Evolutionary conservation across 257 asterid genomes (phyloP).

Genomic region (Fraxinus quadrangulata): DNA sequence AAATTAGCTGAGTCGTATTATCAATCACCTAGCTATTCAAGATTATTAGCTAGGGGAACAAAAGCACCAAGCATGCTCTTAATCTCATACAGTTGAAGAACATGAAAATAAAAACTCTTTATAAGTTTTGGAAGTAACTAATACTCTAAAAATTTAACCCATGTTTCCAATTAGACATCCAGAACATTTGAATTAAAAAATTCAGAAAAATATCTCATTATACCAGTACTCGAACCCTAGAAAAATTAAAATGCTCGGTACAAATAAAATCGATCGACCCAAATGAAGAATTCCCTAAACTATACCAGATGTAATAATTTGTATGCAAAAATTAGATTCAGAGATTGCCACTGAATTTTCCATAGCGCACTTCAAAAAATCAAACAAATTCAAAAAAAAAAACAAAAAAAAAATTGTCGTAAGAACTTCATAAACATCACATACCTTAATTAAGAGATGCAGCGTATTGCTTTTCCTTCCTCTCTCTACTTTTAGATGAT

Average conservation of each 20-base stretch:
- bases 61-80: not conserved
- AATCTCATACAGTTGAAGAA: not conserved
- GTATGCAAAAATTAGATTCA: not conserved
- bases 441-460: slow-evolving; percentile 23
- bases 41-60: slow-evolving; percentile 1
- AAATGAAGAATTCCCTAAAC: not conserved
- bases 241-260: not conserved
- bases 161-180: not conserved
- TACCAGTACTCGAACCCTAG: not conserved
- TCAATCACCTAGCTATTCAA: not conserved
- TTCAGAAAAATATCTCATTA: not conserved
- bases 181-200: not conserved
- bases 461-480: slow-evolving; percentile 9
- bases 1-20: not conserved
- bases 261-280: not conserved
- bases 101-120: not conserved
- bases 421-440: not conserved
- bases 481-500: slow-evolving; percentile 18
- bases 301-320: not conserved
- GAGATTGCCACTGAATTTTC: not conserved
- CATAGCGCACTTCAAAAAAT: not conserved
- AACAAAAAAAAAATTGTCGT: not conserved
- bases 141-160: not conserved
- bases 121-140: not conserved
- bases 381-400: not conserved